Percentiles rank a stretch among this genome's conserved stretches.
phyloP scores from a whole-genome alignment of 495 filamentous ascomycete species.

The Penicillium chermesinum region DNA sequence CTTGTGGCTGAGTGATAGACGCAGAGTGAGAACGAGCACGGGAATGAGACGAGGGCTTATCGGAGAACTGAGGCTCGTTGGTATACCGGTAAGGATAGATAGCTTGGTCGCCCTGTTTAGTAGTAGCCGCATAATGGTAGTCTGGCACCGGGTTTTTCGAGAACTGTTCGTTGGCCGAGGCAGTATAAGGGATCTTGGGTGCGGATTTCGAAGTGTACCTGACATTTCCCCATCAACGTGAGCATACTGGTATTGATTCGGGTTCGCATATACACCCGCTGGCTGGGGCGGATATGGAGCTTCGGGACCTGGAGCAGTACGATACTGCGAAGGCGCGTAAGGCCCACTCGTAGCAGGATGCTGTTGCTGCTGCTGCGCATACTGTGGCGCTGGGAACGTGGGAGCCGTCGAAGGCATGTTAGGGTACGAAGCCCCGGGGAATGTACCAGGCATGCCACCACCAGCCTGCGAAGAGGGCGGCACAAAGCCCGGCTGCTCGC shows the following conservation, averaged over 20 bases:
- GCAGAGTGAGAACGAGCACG: not conserved
- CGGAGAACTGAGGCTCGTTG: conserved; percentile 14
- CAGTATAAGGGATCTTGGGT: conserved; percentile 21
- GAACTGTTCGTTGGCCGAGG: conserved; percentile 20
- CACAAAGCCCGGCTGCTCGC: conserved; percentile 39
- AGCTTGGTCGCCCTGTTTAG: conserved; percentile 6
- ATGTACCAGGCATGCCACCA: conserved; percentile 36
- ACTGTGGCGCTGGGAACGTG: conserved; percentile 22
- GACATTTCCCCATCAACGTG: conserved; percentile 35
- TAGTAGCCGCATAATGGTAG: not conserved
- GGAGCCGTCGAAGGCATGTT: conserved; percentile 17
- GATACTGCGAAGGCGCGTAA: conserved; percentile 25
- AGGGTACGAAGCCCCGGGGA: conserved; percentile 25
- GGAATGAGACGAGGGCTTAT: conserved; percentile 6
- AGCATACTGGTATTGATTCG: conserved; percentile 37
- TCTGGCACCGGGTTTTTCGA: conserved; percentile 6
- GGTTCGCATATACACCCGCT: conserved; percentile 30
- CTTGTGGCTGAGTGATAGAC: conserved; percentile 19
- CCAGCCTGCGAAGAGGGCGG: conserved; percentile 33
- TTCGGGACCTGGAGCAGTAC: conserved; percentile 23
- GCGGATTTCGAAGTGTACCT: conserved; percentile 40
- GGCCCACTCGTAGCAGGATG: conserved; percentile 14
- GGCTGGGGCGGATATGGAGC: conserved; percentile 14
- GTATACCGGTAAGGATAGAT: conserved; percentile 20
- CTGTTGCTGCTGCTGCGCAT: conserved; percentile 17